These are phyloP conservation scores for Waltergamsia citrina DNA, from an alignment of 2,329 filamentous ascomycete genomes.

Conservation along the genomic window DNA sequence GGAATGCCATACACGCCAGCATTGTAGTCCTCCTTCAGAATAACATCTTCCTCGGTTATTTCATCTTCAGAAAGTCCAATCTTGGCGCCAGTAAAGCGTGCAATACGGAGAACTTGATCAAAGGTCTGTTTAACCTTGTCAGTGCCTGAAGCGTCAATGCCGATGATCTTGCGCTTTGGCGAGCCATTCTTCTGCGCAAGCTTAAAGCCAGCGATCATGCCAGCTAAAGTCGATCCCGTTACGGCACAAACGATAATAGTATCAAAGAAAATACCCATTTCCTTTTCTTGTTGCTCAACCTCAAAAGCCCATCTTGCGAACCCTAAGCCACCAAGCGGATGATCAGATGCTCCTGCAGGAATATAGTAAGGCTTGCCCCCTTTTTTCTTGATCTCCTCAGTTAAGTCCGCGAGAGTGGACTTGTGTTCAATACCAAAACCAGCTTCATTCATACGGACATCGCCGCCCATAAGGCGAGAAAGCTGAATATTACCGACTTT, in stretches of 20 bases:
- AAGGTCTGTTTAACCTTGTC: constrained; percentile 44
- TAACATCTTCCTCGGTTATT: constrained; percentile 52
- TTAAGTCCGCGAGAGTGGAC: constrained; percentile 42
- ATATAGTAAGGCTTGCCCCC: constrained; percentile 62
- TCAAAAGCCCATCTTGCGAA: constrained; percentile 66
- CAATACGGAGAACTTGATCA: constrained; percentile 58
- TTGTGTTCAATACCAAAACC: constrained; percentile 63
- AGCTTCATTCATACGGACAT: constrained; percentile 49
- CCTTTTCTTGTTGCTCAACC: constrained; percentile 52
- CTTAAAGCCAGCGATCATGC: constrained; percentile 66
- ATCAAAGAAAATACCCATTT: constrained; percentile 55
- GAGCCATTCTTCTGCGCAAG: constrained; percentile 39
- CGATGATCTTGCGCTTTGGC: constrained; percentile 46
- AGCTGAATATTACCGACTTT: constrained; percentile 65
- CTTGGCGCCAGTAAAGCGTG: constrained; percentile 49
- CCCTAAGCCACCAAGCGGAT: constrained; percentile 59
- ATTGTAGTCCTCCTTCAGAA: constrained; percentile 53
- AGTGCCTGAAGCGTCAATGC: constrained; percentile 48
- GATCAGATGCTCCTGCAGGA: constrained; percentile 61
- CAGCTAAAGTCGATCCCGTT: constrained; percentile 61
- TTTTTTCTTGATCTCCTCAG: constrained; percentile 36
- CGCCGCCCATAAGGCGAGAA: constrained; percentile 56
- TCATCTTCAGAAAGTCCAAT: constrained; percentile 52
- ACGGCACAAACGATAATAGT: constrained; percentile 61
- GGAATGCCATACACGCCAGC: constrained; percentile 60